Evolutionary conservation across 202 grass and related monocot genomes (phyloP), one percentile per base, ranked within the genome.

Genomic region (Panicum virgatum): DNA sequence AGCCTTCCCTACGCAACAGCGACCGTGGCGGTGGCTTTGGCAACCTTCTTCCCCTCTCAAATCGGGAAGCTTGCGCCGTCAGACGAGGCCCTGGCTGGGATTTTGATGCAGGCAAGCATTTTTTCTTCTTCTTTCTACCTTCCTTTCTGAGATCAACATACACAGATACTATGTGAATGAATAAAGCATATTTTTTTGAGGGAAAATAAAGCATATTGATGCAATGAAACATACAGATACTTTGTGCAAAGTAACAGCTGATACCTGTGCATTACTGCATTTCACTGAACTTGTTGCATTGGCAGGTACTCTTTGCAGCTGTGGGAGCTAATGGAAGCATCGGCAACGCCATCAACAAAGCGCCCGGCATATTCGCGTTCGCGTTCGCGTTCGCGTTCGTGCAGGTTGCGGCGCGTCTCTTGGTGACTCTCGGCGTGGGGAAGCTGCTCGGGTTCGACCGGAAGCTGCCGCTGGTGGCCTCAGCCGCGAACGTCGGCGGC

Each of bases 251-350:
- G 0, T 34, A 2, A 1, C 43, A 52, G 8, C 54, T 59, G 56
- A 59, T 29, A 5, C 56, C 2, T 14, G 9, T 59, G 56, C 4
- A n/a, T n/a, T n/a, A n/a, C n/a, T n/a, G n/a, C n/a, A 13, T 27
- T 59, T 14, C 56, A 4, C 56, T 59, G 56, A 27, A 59, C 12
- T 14, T 59, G n/a, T n/a, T 34, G 32, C 29, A 30, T 30, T 30
- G 23, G 56, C 56, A 59, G 89, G 89, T 92, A 30, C 90, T 90
- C 82, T 96, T 96, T 50, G 60, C 79, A 54, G 90, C 92, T 36
- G 85, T 88, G 43, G 90, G 93, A 27, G 88, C 88, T 18, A 92
- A 72, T 20, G 90, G 90, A 23, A 96, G 89, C 81, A 85, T 92
- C 90, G 0, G 77, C 82, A 8, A 80, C 81, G 58, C 80, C 69